phyloP scores from a whole-genome alignment of 768 basidiomycete species.

The Panus rudis region DNA sequence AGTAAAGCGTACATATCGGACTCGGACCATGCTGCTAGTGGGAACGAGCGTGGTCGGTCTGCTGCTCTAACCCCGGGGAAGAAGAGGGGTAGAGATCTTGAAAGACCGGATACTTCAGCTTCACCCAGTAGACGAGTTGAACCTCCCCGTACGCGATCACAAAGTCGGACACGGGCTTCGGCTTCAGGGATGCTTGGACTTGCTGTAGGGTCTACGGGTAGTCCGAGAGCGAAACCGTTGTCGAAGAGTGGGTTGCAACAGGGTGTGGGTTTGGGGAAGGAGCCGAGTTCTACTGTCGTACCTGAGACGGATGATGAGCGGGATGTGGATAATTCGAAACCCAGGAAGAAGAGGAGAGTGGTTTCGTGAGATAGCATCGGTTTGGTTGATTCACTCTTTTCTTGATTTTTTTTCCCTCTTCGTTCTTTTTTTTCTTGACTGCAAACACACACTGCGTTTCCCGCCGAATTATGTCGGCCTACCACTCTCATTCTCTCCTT shows the following conservation, averaged over 20 bases:
- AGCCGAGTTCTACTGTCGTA: slow-evolving; percentile 3
- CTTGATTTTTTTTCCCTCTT: too few relatives aligned
- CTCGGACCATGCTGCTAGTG: too few relatives aligned
- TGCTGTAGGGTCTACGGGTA: slow-evolving; percentile 3
- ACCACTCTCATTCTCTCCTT: too few relatives aligned
- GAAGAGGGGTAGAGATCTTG: not conserved
- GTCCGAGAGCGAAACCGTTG: slow-evolving; percentile 9
- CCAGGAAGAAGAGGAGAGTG: slow-evolving; percentile 22
- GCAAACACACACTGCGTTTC: too few relatives aligned
- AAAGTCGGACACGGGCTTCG: slow-evolving; percentile 13
- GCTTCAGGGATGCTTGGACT: slow-evolving; percentile 4
- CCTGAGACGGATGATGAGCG: slow-evolving; percentile 4
- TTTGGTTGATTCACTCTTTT: too few relatives aligned
- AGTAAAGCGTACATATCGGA: slow-evolving; percentile 4
- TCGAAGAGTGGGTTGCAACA: slow-evolving; percentile 7
- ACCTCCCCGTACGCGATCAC: slow-evolving; percentile 13
- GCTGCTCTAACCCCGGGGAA: too few relatives aligned
- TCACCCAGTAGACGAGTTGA: slow-evolving; percentile 6
- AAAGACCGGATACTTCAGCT: not conserved
- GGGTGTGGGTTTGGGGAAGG: slow-evolving; percentile 8
- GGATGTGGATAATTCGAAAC: slow-evolving; percentile 17
- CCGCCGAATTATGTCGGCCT: too few relatives aligned
- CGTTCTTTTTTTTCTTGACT: too few relatives aligned
- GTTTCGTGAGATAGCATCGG: too few relatives aligned
- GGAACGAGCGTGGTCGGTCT: not conserved